Evolutionary conservation across 2,329 filamentous ascomycete species (phyloP).

Genomic region (Cordyceps fumosorosea): DNA sequence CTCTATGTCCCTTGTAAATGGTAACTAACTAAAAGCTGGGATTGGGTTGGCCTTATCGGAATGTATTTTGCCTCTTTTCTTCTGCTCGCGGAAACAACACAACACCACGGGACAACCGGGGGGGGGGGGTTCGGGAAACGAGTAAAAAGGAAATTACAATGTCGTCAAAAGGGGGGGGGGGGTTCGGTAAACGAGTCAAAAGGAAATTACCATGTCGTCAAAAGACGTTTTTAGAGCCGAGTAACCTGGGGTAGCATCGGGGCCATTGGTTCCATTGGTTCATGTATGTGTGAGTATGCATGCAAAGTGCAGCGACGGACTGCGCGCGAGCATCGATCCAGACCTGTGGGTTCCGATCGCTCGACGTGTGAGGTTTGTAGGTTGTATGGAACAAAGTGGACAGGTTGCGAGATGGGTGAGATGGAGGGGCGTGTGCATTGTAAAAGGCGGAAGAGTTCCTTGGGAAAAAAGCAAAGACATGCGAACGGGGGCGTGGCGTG

Average conservation of each 20-base stretch:
- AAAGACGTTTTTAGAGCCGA: background rate
- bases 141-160: background rate
- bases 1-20: background rate
- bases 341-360: conserved; percentile 9
- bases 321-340: background rate
- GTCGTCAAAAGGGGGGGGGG: conserved; percentile 1
- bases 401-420: background rate
- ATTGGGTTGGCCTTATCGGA: background rate
- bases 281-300: background rate
- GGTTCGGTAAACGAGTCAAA: conserved; percentile 7
- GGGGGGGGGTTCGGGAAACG: background rate
- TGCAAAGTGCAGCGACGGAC: background rate
- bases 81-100: background rate
- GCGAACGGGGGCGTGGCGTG: background rate
- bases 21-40: background rate
- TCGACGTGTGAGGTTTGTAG: background rate
- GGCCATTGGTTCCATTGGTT: background rate
- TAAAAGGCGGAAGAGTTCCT: background rate
- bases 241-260: background rate
- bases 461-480: background rate
- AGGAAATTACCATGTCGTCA: conserved; percentile 11
- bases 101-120: background rate
- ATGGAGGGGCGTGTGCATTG: background rate
- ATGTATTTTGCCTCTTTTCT: background rate
- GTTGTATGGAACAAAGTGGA: too few relatives aligned